Evolutionary conservation across 192 early-diverging fungal genomes (phyloP), one percentile per base, ranked within the genome.

Genomic region (Podila verticillata): DNA sequence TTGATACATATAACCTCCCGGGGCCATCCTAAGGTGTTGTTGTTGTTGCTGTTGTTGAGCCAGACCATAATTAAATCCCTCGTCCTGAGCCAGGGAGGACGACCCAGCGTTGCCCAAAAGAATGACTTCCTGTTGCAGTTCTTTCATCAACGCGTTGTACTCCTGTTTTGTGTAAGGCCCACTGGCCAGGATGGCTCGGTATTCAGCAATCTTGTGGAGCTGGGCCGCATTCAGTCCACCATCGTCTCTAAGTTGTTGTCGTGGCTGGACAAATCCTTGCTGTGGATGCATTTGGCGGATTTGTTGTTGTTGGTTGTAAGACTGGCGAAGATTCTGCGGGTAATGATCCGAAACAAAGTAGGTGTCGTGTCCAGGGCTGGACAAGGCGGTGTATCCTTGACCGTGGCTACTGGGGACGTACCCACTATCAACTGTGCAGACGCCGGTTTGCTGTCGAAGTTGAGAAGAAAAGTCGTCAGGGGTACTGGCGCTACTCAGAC

Each of bases 171-270:
- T 29, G 48, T 63, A 35, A 0, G 57, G 36, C 28, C 26, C 30
- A 20, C 22, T 61, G n/a, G 20, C 32, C n/a, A 67, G 31, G 28
- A 72, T 29, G 12, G 17, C 19, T 0, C 39, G 32, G 69, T 62
- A 66, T 34, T 79, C 75, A 17, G 20, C 15, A 2, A 79, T 22
- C 30, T 62, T 72, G 17, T 10, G 36, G 31, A 44, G 36, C 29
- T 79, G 75, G 2, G 75, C 69, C 6, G 70, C 75, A 49, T 79
- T 79, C 59, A 57, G 24, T 7, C 57, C 47, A 17, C 39, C 39
- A 44, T 15, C 39, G 3, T 15, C 13, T 44, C 39, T 15, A 39
- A 1, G 36, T 29, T 67, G 72, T 24, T 62, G 34, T 62, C 51
- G 48, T 5, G 24, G 3, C 22, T 13, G 39, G 0, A 15, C 39